Conservation (phyloP, 257 asterid genomes). For the Solanum pinnatisectum region DNA sequence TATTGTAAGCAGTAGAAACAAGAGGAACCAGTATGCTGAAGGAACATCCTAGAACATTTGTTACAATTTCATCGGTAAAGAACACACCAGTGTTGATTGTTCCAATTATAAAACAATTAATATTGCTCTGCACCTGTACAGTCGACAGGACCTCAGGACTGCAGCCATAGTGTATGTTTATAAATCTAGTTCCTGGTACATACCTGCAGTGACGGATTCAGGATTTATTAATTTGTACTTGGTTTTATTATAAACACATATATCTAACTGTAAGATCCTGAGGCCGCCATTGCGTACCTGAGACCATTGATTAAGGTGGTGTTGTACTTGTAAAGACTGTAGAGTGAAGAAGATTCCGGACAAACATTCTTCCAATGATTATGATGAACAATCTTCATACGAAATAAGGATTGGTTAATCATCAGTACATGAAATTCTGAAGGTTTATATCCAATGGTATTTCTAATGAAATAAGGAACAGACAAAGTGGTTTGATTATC, state of each 20-base stretch:
- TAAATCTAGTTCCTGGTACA: not conserved
- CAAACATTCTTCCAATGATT: not conserved
- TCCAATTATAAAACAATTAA: not conserved
- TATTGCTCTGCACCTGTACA: not conserved
- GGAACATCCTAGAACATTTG: not conserved
- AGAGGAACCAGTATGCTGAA: not conserved
- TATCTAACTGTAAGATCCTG: not conserved
- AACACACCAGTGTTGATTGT: not conserved
- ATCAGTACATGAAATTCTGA: not conserved
- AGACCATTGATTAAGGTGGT: not conserved
- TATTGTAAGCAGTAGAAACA: not conserved
- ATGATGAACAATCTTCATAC: not conserved
- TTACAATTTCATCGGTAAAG: not conserved
- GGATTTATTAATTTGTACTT: not conserved
- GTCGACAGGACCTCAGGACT: not conserved
- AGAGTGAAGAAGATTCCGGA: not conserved
- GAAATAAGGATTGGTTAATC: not conserved
- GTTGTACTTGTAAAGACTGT: not conserved
- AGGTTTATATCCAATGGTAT: not conserved
- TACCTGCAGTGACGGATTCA: not conserved
- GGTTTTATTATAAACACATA: not conserved
- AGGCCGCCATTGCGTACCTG: not conserved
- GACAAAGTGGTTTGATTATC: not conserved
- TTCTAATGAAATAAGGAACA: not conserved
- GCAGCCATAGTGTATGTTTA: constrained; percentile 4